Percentiles rank a stretch among this genome's conserved stretches.
Evolutionary conservation across 805 yeast genomes (phyloP).

Genomic region (Saturnispora besseyi): DNA sequence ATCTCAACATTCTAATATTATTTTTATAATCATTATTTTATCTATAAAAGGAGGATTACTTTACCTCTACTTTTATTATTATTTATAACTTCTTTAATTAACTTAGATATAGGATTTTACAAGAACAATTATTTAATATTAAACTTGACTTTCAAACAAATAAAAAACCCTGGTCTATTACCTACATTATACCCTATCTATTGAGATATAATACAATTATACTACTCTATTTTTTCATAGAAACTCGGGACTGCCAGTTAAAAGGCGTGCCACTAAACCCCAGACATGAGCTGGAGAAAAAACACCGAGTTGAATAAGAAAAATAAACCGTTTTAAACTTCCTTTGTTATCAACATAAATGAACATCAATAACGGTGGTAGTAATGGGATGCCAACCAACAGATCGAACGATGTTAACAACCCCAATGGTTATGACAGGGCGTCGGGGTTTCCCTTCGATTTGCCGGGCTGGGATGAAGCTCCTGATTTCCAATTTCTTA

Average conservation of each 20-base stretch:
- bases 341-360: not conserved
- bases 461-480: slow-evolving; percentile 25
- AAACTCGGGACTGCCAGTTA: not conserved
- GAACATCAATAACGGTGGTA: not conserved
- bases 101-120: too few species aligned
- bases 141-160: too few species aligned
- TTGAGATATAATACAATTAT: too few species aligned
- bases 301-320: not conserved
- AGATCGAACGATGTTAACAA: not conserved
- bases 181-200: too few species aligned
- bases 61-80: too few species aligned
- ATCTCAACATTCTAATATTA: too few species aligned
- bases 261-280: not conserved
- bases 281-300: not conserved
- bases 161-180: too few species aligned
- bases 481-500: slow-evolving; percentile 22
- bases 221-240: too few species aligned
- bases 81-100: too few species aligned
- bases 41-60: too few species aligned
- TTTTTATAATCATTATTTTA: too few species aligned
- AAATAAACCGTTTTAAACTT: not conserved
- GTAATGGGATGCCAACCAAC: not conserved
- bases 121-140: too few species aligned
- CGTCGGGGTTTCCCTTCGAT: slow-evolving; percentile 16
- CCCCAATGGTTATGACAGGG: not conserved